These are phyloP conservation scores for Malassezia obtusa DNA, from an alignment of 1,284 basidiomycete species.

Conservation along the genomic window DNA sequence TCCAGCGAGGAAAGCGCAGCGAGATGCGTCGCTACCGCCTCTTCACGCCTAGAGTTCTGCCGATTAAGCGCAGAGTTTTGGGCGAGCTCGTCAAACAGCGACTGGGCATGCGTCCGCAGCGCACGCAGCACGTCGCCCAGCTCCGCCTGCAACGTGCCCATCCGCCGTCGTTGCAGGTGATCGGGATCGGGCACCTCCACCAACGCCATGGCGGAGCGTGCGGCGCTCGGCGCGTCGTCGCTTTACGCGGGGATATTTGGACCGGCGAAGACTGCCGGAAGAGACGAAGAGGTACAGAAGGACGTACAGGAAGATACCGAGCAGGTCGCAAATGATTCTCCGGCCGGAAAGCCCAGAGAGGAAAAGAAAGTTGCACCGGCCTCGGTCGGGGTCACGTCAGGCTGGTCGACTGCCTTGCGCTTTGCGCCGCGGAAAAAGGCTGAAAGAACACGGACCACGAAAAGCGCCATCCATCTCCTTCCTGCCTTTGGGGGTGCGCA, in stretches of 20 bases:
- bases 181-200: not conserved
- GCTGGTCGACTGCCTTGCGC: constrained; percentile 35
- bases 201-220: not conserved
- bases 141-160: not conserved
- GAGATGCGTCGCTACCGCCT: not conserved
- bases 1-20: constrained; percentile 19
- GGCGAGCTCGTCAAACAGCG: not conserved
- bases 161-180: not conserved
- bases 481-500: too few relatives aligned
- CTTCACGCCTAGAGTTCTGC: not conserved
- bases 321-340: too few relatives aligned
- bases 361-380: too few relatives aligned
- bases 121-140: not conserved
- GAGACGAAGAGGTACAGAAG: not conserved
- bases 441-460: too few relatives aligned
- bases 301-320: not conserved
- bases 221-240: constrained; percentile 12
- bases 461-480: too few relatives aligned
- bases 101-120: not conserved
- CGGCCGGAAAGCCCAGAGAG: too few relatives aligned
- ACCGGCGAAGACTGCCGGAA: too few relatives aligned
- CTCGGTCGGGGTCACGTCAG: too few relatives aligned
- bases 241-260: constrained; percentile 29
- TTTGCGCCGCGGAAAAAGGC: constrained; percentile 25
- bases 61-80: not conserved